A percentile compares a stretch with the other conserved stretches of the same genome.
Conservation (phyloP, 1,139 yeast genomes). For the Kodamaea suecica region DNA sequence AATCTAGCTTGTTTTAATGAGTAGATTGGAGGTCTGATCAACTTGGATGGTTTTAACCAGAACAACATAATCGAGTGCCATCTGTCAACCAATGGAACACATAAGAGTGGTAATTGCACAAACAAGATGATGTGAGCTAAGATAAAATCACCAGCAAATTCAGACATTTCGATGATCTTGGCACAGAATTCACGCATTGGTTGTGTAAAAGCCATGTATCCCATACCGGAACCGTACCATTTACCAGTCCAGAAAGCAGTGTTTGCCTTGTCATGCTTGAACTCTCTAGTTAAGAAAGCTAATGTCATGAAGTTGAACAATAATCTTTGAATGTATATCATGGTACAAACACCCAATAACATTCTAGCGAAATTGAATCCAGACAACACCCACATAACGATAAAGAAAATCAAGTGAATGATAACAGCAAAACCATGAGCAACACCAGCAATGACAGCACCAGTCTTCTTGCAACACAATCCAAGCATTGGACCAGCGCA, state of each 20-base stretch:
- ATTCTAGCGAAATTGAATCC: conserved; percentile 87
- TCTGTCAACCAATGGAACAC: conserved; percentile 87
- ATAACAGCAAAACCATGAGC: conserved; percentile 95
- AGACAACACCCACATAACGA: conserved; percentile 96
- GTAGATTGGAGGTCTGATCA: conserved; percentile 98
- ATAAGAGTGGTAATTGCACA: conserved; percentile 83
- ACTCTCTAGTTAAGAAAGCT: conserved; percentile 86
- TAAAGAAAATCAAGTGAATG: conserved; percentile 79
- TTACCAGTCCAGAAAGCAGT: conserved; percentile 99
- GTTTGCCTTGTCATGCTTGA: conserved; percentile 94
- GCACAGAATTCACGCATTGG: conserved; percentile 96
- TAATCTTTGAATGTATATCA: conserved; percentile 84
- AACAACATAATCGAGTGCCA: conserved; percentile 98
- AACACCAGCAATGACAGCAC: conserved; percentile 94
- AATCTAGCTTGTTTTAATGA: conserved; percentile 95
- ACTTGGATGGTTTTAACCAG: conserved; percentile 98
- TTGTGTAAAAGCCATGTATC: conserved; percentile 94
- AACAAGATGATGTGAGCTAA: conserved; percentile 87
- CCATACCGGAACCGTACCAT: conserved; percentile 95
- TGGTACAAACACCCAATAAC: conserved; percentile 81
- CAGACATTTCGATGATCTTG: conserved; percentile 89
- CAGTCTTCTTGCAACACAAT: conserved; percentile 95
- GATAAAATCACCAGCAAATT: conserved; percentile 94
- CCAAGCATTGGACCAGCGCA: conserved; percentile 97
- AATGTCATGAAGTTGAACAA: conserved; percentile 83